These are phyloP conservation scores for Ambrosiella cleistominuta DNA, from an alignment of 2,329 filamentous ascomycete genomes.

Conservation along the genomic window DNA sequence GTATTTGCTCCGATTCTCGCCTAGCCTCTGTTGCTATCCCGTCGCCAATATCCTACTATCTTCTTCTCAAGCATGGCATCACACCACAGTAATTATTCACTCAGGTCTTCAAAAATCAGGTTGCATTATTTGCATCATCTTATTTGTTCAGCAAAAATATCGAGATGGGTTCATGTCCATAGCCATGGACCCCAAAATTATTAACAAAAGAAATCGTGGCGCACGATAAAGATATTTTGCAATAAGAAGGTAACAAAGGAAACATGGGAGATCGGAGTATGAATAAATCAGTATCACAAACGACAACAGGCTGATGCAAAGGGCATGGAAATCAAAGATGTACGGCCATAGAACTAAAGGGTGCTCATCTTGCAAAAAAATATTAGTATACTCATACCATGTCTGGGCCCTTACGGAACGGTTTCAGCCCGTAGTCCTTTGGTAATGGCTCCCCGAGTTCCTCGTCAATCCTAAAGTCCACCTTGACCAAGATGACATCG, in stretches of 20 bases:
- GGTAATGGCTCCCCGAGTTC: slow-evolving; percentile 8
- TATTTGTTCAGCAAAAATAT: background rate
- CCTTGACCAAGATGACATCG: slow-evolving; percentile 21
- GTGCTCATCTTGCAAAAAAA: background rate
- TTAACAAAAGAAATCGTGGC: background rate
- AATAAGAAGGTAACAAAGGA: too few relatives aligned
- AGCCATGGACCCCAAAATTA: background rate
- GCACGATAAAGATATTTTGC: too few relatives aligned
- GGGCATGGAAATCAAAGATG: background rate
- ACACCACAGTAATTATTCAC: too few relatives aligned
- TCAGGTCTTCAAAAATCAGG: background rate
- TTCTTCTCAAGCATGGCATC: too few relatives aligned
- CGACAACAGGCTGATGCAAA: background rate
- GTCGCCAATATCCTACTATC: too few relatives aligned
- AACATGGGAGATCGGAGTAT: background rate
- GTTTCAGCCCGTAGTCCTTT: slow-evolving; percentile 9
- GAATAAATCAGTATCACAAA: too few relatives aligned
- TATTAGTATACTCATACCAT: background rate
- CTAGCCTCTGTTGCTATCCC: too few relatives aligned
- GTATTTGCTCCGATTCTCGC: too few relatives aligned
- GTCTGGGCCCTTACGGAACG: slow-evolving; percentile 1
- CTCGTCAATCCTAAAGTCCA: slow-evolving; percentile 23
- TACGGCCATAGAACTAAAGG: background rate
- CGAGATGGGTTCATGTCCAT: background rate
- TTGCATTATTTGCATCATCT: background rate